Evolutionary conservation across 352 stramenopile genomes (phyloP).

Genomic region (Phytophthora sp.): DNA sequence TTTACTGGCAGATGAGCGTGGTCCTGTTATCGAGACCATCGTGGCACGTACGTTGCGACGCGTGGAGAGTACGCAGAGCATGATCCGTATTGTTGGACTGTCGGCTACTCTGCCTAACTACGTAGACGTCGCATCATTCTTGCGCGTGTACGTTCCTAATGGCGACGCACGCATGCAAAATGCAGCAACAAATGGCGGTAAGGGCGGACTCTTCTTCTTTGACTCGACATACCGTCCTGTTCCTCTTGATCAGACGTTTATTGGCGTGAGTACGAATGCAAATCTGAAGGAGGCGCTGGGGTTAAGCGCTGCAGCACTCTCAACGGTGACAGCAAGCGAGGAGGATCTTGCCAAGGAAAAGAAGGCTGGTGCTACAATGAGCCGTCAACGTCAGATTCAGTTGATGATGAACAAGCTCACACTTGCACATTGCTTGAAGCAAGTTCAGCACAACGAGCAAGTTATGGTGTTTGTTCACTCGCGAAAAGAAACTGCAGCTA

Average conservation of each 20-base stretch:
- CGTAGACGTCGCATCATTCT: conserved; percentile 97
- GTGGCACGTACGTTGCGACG: conserved; percentile 97
- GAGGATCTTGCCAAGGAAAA: conserved; percentile 56
- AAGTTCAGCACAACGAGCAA: conserved; percentile 74
- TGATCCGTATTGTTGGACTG: conserved; percentile 98
- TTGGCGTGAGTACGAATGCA: conserved; percentile 92
- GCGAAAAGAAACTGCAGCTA: conserved; percentile 97
- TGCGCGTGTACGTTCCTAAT: conserved; percentile 91
- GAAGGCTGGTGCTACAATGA: conserved; percentile 52
- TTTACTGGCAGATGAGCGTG: conserved; percentile 97
- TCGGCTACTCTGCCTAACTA: conserved; percentile 99
- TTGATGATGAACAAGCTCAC: conserved; percentile 90
- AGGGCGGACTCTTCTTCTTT: conserved; percentile 97
- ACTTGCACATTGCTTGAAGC: conserved; percentile 69
- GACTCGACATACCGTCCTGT: conserved; percentile 98
- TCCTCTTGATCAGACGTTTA: conserved; percentile 98
- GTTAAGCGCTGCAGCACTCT: conserved; percentile 51
- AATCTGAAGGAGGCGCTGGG: conserved; percentile 71
- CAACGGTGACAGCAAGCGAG: conserved; percentile 50
- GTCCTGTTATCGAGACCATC: conserved; percentile 99
- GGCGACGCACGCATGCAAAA: conserved; percentile 63
- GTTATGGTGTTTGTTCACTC: conserved; percentile 99
- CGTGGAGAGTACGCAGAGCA: conserved; percentile 97
- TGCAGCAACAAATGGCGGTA: conserved; percentile 72
- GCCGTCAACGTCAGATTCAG: conserved; percentile 64